Percentiles rank a stretch among this genome's conserved stretches.
Evolutionary conservation across 139 green algal species (phyloP).

Genomic region (Picochlorum sp.): DNA sequence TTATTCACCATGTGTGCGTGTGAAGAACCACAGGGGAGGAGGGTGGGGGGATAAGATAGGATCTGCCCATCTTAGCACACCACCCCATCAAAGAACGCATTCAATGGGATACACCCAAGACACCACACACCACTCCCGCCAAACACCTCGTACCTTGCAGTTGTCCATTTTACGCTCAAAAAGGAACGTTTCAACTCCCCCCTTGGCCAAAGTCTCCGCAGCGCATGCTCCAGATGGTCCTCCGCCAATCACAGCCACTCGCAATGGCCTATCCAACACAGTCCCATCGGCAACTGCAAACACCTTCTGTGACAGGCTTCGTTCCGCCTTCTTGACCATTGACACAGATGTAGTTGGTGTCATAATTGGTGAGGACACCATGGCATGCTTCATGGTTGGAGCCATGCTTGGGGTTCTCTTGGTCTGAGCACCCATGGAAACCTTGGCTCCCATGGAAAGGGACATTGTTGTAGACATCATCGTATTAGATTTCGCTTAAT

Average conservation of each 20-base stretch:
- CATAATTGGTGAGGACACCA: too few species aligned
- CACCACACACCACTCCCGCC: background rate
- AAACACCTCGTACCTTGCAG: slow-evolving; percentile 70
- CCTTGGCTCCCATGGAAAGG: too few species aligned
- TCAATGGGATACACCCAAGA: background rate
- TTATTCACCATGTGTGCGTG: background rate
- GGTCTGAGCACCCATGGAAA: too few species aligned
- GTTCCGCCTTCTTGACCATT: background rate
- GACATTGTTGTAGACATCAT: too few species aligned
- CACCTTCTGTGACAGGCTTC: slow-evolving; percentile 26
- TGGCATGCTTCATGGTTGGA: too few species aligned
- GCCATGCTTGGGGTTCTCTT: too few species aligned
- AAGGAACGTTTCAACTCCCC: slow-evolving; percentile 87
- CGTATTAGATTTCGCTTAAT: too few species aligned
- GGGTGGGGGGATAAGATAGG: background rate
- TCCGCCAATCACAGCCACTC: slow-evolving; percentile 91
- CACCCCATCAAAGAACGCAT: background rate
- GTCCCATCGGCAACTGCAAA: slow-evolving; percentile 62
- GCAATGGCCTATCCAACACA: slow-evolving; percentile 66
- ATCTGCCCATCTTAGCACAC: background rate
- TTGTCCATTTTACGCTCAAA: slow-evolving; percentile 99
- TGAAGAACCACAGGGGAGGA: background rate
- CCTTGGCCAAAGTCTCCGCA: slow-evolving; percentile 90
- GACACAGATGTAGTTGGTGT: background rate
- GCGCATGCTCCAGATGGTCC: slow-evolving; percentile 89